phyloP scores from a whole-genome alignment of 805 yeast genomes.

The Yamadazyma endophytica region DNA sequence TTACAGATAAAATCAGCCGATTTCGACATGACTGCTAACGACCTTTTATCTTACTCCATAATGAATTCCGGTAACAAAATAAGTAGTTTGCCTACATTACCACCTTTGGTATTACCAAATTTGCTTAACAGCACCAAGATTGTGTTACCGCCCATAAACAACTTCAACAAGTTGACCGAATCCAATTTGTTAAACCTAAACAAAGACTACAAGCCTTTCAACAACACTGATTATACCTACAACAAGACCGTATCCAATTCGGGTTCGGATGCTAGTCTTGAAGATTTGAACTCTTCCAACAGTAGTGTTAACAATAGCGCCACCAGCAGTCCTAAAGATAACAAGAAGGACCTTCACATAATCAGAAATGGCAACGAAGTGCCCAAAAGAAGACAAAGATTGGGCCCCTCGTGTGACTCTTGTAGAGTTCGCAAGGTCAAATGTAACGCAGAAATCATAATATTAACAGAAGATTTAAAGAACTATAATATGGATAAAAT shows the following conservation, averaged over 20 bases:
- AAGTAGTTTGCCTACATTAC: slow-evolving; percentile 12
- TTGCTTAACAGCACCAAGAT: slow-evolving; percentile 3
- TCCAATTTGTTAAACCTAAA: slow-evolving; percentile 5
- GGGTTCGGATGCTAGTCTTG: no score
- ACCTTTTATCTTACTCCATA: slow-evolving; percentile 36
- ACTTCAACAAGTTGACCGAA: slow-evolving; percentile 10
- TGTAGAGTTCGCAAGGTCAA: slow-evolving; percentile 68
- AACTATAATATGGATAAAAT: slow-evolving; percentile 5
- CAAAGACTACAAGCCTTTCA: not conserved
- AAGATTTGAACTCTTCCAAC: no score
- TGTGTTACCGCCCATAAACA: slow-evolving; percentile 11
- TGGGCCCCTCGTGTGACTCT: slow-evolving; percentile 72
- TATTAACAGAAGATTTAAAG: slow-evolving; percentile 18
- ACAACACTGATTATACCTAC: not conserved
- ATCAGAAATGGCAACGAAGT: not conserved
- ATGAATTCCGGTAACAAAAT: slow-evolving; percentile 21
- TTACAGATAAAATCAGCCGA: no score
- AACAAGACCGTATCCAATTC: slow-evolving; percentile 2
- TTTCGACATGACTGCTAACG: slow-evolving; percentile 29
- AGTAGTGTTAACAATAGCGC: no score
- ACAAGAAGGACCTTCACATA: no score
- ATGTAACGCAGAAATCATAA: slow-evolving; percentile 62
- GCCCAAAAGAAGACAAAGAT: slow-evolving; percentile 52
- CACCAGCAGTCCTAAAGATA: no score
- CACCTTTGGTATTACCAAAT: slow-evolving; percentile 4